Base-by-base conservation (phyloP, 2,329 filamentous ascomycete genomes). In the Thelonectria discophora region DNA sequence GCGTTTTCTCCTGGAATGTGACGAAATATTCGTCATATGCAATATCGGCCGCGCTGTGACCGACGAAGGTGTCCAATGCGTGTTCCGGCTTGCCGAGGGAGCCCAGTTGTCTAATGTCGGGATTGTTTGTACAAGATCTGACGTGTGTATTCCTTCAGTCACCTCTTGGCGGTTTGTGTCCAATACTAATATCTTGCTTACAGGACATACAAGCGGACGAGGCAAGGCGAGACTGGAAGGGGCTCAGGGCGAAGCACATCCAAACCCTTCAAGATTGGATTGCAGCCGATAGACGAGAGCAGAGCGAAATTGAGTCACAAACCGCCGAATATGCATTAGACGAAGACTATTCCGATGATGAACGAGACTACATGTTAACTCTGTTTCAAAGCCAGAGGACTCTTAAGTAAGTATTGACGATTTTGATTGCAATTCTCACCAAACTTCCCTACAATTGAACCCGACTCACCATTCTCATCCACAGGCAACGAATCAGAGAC, bases 21-120 rank as follows among this genome's bases (percentile, higher is more conserved):
- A 84, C 54, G 81, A 82, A 58, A 80, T 84, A 3, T 79, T 84
- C 52, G 80, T 75, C 1, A 74, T 84, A 1, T 79, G 77, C 51
- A 69, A 71, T 21, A 80, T 80, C 15, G 76, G 75, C 0, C 74
- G 82, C 10, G 81, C 80, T 0, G 72, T 67, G 1, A 81, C 77
- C 0, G 78, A 83, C 56, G 69, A 71, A 17, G 78, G 80, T 0
- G 77, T 84, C 1, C 64, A 63, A 21, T 69, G 70, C 10, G 77
- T 83, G 1, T 77, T 83, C 51, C 72, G 79, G 1, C 68, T 83
- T 3, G 81, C 79, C 0, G 69, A 68, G 15, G 64, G 72, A 4
- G 80, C 77, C 0, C 62, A 63, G 0, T 63, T 83, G 1, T 74
- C 74, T 0, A 81, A 80, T 3, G 70, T 81, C 8, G 74, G 77